A percentile compares a stretch with the other conserved stretches of the same genome.
These are phyloP conservation scores for Talaromyces proteolyticus DNA, from an alignment of 495 filamentous ascomycete genomes.

Conservation along the genomic window DNA sequence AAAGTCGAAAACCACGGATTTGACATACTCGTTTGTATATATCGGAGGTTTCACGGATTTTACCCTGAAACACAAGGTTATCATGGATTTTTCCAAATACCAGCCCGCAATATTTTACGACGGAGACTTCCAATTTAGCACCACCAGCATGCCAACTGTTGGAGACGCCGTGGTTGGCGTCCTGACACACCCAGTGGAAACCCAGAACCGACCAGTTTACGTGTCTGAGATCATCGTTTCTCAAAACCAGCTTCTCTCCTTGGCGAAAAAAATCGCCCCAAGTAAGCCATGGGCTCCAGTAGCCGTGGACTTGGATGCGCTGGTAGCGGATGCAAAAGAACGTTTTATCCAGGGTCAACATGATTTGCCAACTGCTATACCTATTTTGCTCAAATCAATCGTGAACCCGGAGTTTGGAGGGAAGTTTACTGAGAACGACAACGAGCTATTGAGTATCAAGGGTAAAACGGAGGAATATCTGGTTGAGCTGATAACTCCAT, in stretches of 20 bases:
- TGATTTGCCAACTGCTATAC: neutral
- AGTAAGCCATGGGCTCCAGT: constrained; percentile 4
- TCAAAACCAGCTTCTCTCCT: constrained; percentile 19
- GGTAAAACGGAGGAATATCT: neutral
- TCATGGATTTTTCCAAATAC: neutral
- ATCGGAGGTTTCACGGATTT: constrained; percentile 49
- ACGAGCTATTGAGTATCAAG: constrained; percentile 4
- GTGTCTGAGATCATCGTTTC: constrained; percentile 15
- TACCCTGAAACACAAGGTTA: constrained; percentile 25
- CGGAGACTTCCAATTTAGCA: constrained; percentile 18
- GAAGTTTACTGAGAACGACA: neutral
- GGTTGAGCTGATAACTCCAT: constrained; percentile 2
- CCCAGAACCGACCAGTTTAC: constrained; percentile 22
- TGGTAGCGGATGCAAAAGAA: neutral
- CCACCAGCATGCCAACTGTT: constrained; percentile 18
- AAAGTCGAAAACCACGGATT: constrained; percentile 22
- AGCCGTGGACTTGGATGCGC: neutral
- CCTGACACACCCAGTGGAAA: constrained; percentile 19
- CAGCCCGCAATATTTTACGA: constrained; percentile 15
- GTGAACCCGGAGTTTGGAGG: neutral
- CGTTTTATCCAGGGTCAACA: constrained; percentile 1
- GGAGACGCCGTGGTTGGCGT: constrained; percentile 24
- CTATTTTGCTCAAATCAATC: constrained; percentile 1
- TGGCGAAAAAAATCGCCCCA: neutral
- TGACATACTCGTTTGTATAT: constrained; percentile 47